Evolutionary conservation across 345 rosid species (phyloP).

Genomic region (Eucalyptus marginata): DNA sequence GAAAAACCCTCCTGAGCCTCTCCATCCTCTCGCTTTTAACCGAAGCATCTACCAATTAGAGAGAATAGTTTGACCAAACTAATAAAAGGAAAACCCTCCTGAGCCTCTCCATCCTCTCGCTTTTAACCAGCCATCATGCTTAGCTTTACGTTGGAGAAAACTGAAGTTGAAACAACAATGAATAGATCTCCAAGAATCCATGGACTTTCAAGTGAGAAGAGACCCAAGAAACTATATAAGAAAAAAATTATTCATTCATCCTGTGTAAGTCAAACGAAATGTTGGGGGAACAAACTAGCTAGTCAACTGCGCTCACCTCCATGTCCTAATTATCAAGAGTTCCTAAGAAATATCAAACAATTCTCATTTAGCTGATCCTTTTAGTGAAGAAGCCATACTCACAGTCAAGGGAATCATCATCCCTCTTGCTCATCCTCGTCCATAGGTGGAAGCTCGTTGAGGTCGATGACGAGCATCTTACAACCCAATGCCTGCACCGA

Average conservation of each 20-base stretch:
- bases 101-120: neutral
- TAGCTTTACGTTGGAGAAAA: neutral
- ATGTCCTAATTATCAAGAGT: neutral
- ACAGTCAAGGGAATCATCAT: neutral
- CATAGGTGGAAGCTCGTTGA: slow-evolving; percentile 5
- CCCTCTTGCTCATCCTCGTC: neutral
- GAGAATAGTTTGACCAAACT: neutral
- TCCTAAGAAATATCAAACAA: neutral
- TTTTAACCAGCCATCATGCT: neutral
- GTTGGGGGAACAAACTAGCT: neutral
- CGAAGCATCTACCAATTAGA: neutral
- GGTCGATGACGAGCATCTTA: slow-evolving; percentile 4
- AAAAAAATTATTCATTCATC: neutral
- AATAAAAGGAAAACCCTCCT: neutral
- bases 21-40: neutral
- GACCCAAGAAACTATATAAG: neutral
- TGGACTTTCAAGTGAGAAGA: neutral
- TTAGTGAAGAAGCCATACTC: neutral
- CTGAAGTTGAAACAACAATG: neutral
- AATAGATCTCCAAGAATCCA: neutral
- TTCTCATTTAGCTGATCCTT: neutral
- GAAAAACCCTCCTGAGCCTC: neutral
- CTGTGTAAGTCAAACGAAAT: neutral
- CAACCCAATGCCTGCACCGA: neutral
- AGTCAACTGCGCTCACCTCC: neutral